These are phyloP conservation scores for Cordyceps militaris DNA, from an alignment of 2,329 filamentous ascomycete genomes.

Conservation along the genomic window DNA sequence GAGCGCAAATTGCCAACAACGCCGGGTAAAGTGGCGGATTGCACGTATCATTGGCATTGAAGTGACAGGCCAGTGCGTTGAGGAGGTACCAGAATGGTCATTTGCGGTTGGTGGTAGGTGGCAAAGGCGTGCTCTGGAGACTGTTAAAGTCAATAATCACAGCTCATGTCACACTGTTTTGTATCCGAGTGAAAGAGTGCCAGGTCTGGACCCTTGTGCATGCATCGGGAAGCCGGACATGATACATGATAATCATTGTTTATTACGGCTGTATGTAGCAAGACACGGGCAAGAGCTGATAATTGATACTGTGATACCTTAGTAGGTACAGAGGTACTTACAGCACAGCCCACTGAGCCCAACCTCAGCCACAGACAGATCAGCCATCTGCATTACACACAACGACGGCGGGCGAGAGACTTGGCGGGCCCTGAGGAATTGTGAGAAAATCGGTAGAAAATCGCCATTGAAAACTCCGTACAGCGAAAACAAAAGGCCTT, in stretches of 20 bases:
- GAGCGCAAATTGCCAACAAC: no score
- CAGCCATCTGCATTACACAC: neutral
- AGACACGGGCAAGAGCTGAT: neutral
- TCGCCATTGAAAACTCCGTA: no score
- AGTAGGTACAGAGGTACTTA: neutral
- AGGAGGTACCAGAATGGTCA: neutral
- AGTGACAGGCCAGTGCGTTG: neutral
- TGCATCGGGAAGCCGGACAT: neutral
- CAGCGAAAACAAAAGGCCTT: no score
- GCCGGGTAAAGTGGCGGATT: no score
- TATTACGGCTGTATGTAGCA: neutral
- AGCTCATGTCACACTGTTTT: neutral
- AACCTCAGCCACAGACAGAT: slow-evolving; percentile 1
- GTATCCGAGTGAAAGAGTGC: neutral
- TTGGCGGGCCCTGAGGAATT: neutral
- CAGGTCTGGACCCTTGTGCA: neutral
- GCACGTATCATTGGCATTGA: neutral
- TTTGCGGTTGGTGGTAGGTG: neutral
- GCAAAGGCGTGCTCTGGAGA: no score
- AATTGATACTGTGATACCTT: no score
- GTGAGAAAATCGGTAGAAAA: neutral
- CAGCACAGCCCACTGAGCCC: slow-evolving; percentile 6
- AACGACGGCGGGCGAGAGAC: neutral
- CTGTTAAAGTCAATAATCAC: neutral
- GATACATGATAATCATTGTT: no score